These are phyloP conservation scores for Pythium oligandrum DNA, from an alignment of 352 stramenopile species.

Conservation along the genomic window DNA sequence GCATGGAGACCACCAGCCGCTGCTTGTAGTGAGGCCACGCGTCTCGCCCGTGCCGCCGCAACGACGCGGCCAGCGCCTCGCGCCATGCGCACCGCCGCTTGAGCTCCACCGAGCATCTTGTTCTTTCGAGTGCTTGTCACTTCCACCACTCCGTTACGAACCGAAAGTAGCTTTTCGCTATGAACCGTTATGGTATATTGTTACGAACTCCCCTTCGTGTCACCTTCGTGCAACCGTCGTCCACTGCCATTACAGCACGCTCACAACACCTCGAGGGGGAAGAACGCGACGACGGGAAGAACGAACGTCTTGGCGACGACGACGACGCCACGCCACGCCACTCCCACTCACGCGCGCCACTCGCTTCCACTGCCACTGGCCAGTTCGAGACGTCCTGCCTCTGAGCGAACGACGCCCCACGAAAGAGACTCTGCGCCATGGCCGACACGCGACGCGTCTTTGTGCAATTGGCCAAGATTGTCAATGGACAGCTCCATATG, in stretches of 20 bases:
- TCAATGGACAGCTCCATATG: constrained; percentile 26
- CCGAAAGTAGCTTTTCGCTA: neutral
- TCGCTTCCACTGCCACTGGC: too few species aligned
- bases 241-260: too few species aligned
- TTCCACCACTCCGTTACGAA: constrained; percentile 10
- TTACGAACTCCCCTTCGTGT: constrained; percentile 2
- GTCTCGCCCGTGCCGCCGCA: neutral
- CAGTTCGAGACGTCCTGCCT: too few species aligned
- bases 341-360: too few species aligned
- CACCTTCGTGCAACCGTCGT: constrained; percentile 14
- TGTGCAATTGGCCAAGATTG: constrained; percentile 46
- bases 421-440: constrained; percentile 12
- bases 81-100: constrained; percentile 4
- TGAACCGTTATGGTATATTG: neutral
- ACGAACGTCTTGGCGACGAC: too few species aligned
- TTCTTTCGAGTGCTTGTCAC: constrained; percentile 9
- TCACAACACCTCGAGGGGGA: neutral
- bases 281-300: neutral
- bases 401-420: too few species aligned
- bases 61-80: constrained; percentile 5
- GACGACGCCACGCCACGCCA: too few species aligned
- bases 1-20: constrained; percentile 4
- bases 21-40: neutral
- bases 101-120: neutral
- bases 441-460: constrained; percentile 60